Conservation (phyloP, 2,329 filamentous ascomycete species). For the Podosphaera aphanis region DNA sequence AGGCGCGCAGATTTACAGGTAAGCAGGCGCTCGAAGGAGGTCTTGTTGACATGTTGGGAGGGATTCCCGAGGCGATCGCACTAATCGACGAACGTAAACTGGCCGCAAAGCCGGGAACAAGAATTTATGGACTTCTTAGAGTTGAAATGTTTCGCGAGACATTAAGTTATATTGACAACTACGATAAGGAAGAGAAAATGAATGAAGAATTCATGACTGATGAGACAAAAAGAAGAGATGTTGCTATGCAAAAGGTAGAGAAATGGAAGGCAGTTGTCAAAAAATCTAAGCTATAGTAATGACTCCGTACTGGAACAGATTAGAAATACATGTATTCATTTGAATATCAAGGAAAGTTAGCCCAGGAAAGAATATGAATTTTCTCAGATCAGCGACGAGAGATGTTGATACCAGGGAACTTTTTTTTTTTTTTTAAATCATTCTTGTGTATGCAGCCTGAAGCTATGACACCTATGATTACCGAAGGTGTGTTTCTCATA, state of each 20-base stretch:
- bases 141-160: slow-evolving; percentile 51
- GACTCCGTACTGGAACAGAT: too few relatives aligned
- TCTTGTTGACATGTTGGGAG: slow-evolving; percentile 44
- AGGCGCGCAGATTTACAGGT: slow-evolving; percentile 43
- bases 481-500: too few relatives aligned
- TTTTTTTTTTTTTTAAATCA: too few relatives aligned
- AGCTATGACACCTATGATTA: too few relatives aligned
- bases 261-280: slow-evolving; percentile 12
- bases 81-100: slow-evolving; percentile 37
- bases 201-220: slow-evolving; percentile 21
- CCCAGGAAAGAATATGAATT: too few relatives aligned
- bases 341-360: too few relatives aligned
- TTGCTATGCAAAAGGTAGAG: slow-evolving; percentile 6
- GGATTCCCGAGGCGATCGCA: slow-evolving; percentile 34
- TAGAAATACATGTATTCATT: too few relatives aligned
- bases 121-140: slow-evolving; percentile 50
- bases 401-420: too few relatives aligned
- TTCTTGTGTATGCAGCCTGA: too few relatives aligned
- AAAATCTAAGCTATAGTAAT: slow-evolving; percentile 12
- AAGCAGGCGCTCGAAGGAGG: slow-evolving; percentile 39
- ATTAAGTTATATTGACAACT: slow-evolving; percentile 30
- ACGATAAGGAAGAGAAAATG: slow-evolving; percentile 26
- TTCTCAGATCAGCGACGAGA: too few relatives aligned
- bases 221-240: slow-evolving; percentile 15
- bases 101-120: slow-evolving; percentile 34